A percentile compares a stretch with the other conserved stretches of the same genome.
These are phyloP conservation scores for Malassezia psittaci DNA, from an alignment of 1,284 basidiomycete genomes.

Conservation along the genomic window DNA sequence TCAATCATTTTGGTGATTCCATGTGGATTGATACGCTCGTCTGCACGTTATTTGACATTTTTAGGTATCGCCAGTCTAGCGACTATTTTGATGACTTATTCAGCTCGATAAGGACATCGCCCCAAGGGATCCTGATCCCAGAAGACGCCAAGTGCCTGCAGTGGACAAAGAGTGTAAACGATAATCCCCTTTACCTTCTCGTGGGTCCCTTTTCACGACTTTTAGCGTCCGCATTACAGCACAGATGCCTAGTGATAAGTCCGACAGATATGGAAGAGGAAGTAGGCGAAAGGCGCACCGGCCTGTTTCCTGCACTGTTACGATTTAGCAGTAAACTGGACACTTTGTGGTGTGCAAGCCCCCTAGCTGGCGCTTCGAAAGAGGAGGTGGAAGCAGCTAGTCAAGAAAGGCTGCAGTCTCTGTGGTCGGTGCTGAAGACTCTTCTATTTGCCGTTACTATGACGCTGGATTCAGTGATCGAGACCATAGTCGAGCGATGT, in stretches of 20 bases:
- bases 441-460: slow-evolving; percentile 40
- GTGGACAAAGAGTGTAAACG: slow-evolving; percentile 2
- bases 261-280: not conserved
- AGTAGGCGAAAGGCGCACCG: not conserved
- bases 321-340: not conserved
- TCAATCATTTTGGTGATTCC: not conserved
- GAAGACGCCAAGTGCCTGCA: not conserved
- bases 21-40: slow-evolving; percentile 4
- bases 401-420: slow-evolving; percentile 15
- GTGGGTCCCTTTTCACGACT: slow-evolving; percentile 39
- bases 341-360: not conserved
- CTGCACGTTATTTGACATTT: slow-evolving; percentile 3
- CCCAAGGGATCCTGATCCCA: not conserved
- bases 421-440: slow-evolving; percentile 42
- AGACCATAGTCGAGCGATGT: slow-evolving; percentile 38
- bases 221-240: slow-evolving; percentile 24
- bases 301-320: not conserved
- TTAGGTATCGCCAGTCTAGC: not conserved
- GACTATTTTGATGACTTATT: not conserved
- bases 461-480: slow-evolving; percentile 41
- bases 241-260: not conserved
- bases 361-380: slow-evolving; percentile 6
- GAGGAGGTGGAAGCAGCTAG: not conserved
- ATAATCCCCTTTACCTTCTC: slow-evolving; percentile 22
- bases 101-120: not conserved